Evolutionary conservation across 2,329 filamentous ascomycete species (phyloP).

Genomic region (Colletotrichum chlorophyti): DNA sequence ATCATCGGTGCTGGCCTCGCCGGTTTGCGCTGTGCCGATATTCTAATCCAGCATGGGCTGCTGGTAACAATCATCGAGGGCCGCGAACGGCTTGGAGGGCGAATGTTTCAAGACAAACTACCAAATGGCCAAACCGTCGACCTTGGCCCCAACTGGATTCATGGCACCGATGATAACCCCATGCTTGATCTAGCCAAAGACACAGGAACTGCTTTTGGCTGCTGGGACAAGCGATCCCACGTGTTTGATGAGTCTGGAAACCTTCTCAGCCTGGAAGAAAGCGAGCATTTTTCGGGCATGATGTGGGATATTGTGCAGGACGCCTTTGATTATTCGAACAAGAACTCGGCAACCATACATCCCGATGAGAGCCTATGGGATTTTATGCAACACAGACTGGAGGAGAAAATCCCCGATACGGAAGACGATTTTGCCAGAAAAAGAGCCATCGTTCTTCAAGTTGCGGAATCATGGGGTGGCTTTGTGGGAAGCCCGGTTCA

Average conservation of each 20-base stretch:
- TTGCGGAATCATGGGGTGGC: conserved; percentile 72
- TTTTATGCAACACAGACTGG: conserved; percentile 56
- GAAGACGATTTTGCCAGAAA: conserved; percentile 46
- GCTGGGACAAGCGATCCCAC: conserved; percentile 59
- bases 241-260: conserved; percentile 64
- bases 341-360: conserved; percentile 55
- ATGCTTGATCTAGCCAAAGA: conserved; percentile 70
- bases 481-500: conserved; percentile 72
- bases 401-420: conserved; percentile 53
- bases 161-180: conserved; percentile 74
- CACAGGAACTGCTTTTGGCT: conserved; percentile 59
- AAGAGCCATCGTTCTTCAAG: conserved; percentile 53
- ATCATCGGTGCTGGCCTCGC: conserved; percentile 76
- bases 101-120: conserved; percentile 60
- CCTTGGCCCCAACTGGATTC: conserved; percentile 81
- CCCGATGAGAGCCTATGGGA: conserved; percentile 56
- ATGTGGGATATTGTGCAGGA: conserved; percentile 74
- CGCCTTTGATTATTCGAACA: conserved; percentile 72
- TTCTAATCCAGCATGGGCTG: conserved; percentile 69
- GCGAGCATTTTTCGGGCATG: conserved; percentile 54
- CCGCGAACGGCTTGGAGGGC: conserved; percentile 70
- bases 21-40: conserved; percentile 73
- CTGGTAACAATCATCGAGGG: conserved; percentile 75
- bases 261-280: conserved; percentile 53
- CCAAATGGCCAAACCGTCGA: conserved; percentile 59